Evolutionary conservation across 352 stramenopile genomes (phyloP).

Genomic region (Pythium pyrilobum): DNA sequence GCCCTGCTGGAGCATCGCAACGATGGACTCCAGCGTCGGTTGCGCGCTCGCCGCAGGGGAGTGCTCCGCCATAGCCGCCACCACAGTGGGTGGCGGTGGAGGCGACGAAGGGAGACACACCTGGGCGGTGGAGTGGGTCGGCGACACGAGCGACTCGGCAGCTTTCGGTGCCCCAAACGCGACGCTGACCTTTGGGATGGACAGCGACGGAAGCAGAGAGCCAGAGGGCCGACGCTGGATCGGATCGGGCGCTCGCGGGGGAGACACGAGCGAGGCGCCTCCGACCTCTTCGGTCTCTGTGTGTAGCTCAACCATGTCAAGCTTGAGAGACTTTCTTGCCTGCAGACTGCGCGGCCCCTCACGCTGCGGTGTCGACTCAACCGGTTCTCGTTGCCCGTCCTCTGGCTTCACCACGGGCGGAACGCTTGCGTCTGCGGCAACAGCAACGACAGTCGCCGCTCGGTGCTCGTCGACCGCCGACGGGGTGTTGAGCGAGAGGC

Average conservation of each 20-base stretch:
- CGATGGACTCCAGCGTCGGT: conserved; percentile 15
- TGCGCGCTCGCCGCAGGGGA: not conserved
- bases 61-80: not conserved
- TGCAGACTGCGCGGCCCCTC: conserved; percentile 11
- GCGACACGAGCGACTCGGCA: not conserved
- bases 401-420: too few species aligned
- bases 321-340: conserved; percentile 14
- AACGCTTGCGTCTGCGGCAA: not conserved
- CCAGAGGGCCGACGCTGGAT: conserved; percentile 13
- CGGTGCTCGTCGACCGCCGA: not conserved
- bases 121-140: not conserved
- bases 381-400: not conserved
- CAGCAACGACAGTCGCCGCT: not conserved
- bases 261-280: conserved; percentile 1
- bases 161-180: conserved; percentile 8
- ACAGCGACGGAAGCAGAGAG: conserved; percentile 13
- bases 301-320: conserved; percentile 15
- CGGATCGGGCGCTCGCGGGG: conserved; percentile 10
- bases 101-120: not conserved
- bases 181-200: conserved; percentile 17
- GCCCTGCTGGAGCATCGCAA: conserved; percentile 18
- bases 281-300: conserved; percentile 11
- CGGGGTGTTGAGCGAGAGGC: conserved; percentile 8
- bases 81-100: not conserved
- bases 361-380: conserved; percentile 2